phyloP scores from a whole-genome alignment of 73 alveolate species.

The Tetrahymena borealis region DNA sequence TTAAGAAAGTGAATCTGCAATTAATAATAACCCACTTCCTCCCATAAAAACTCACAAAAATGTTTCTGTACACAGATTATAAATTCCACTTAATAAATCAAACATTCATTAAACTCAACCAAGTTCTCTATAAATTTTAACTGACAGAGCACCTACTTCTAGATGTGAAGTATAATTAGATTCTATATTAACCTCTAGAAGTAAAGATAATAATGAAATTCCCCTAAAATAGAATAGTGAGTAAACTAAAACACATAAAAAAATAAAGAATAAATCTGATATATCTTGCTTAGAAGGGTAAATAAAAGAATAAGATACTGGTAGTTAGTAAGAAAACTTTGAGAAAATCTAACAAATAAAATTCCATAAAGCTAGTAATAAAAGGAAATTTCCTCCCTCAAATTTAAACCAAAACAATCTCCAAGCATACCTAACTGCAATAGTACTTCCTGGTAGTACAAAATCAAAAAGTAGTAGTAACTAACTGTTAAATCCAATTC shows the following conservation, averaged over 20 bases:
- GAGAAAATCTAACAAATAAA: neutral
- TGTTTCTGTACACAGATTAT: neutral
- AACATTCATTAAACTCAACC: neutral
- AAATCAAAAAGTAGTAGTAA: neutral
- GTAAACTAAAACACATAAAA: neutral
- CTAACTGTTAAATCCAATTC: neutral
- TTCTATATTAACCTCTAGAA: neutral
- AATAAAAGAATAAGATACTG: neutral
- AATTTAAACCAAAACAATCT: neutral
- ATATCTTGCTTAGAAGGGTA: neutral
- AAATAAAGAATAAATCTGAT: neutral
- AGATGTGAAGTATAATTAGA: neutral
- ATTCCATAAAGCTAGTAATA: neutral
- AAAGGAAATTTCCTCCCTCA: neutral
- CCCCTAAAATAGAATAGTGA: neutral
- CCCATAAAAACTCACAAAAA: neutral
- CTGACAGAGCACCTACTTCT: neutral
- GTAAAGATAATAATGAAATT: neutral
- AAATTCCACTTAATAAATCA: neutral
- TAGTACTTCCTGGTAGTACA: neutral
- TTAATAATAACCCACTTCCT: neutral
- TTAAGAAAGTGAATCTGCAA: neutral
- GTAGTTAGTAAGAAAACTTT: too few relatives aligned
- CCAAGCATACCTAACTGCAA: neutral
- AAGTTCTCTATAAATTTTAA: neutral